These are phyloP conservation scores for Aureobasidium sp. DNA, from an alignment of 2,329 filamentous ascomycete species.

Conservation along the genomic window DNA sequence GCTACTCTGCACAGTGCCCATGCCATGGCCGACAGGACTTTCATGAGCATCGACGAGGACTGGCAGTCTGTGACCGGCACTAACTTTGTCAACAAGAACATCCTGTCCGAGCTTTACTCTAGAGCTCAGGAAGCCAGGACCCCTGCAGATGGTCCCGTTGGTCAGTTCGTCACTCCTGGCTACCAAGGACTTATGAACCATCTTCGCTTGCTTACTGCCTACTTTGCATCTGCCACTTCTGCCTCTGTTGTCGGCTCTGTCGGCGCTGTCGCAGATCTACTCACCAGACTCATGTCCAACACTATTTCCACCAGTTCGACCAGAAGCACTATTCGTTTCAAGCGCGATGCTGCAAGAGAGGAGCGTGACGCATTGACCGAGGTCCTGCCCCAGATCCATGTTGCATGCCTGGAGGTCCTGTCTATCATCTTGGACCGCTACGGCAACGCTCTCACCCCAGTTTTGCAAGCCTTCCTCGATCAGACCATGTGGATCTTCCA, in stretches of 20 bases:
- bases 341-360: slow-evolving; percentile 64
- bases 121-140: neutral
- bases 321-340: slow-evolving; percentile 44
- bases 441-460: slow-evolving; percentile 46
- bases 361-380: slow-evolving; percentile 74
- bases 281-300: slow-evolving; percentile 61
- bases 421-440: slow-evolving; percentile 50
- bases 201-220: slow-evolving; percentile 54
- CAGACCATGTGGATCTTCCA: slow-evolving; percentile 64
- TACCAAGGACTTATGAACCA: slow-evolving; percentile 59
- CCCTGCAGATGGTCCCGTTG: slow-evolving; percentile 5
- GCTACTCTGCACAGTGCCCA: slow-evolving; percentile 58
- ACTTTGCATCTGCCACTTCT: slow-evolving; percentile 56
- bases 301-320: slow-evolving; percentile 35
- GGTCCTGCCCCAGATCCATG: slow-evolving; percentile 64
- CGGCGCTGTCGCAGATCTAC: slow-evolving; percentile 57
- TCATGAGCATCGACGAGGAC: slow-evolving; percentile 70
- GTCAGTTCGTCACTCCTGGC: slow-evolving; percentile 52
- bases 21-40: slow-evolving; percentile 62
- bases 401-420: slow-evolving; percentile 58
- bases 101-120: neutral
- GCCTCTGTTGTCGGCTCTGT: slow-evolving; percentile 58
- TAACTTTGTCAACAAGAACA: slow-evolving; percentile 8
- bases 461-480: slow-evolving; percentile 58
- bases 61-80: slow-evolving; percentile 55